A percentile compares a stretch with the other conserved stretches of the same genome.
These are phyloP conservation scores for Pyrenula massariospora DNA, from an alignment of 495 filamentous ascomycete species.

Conservation along the genomic window DNA sequence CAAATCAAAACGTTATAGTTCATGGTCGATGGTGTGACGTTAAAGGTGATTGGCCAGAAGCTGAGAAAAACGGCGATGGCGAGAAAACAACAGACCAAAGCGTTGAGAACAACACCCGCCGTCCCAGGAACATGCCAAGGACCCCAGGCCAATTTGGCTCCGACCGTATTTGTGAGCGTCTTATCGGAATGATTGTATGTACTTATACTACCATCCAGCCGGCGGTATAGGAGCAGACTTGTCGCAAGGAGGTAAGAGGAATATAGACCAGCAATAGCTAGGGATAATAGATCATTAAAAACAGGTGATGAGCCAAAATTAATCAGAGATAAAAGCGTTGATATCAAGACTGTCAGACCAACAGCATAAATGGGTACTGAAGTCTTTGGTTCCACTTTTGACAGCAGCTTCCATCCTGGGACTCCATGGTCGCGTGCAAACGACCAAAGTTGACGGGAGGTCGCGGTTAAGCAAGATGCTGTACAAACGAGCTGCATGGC, in stretches of 20 bases:
- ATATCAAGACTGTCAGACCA: constrained; percentile 19
- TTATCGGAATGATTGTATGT: constrained; percentile 8
- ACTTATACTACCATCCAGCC: constrained; percentile 23
- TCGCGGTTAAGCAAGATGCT: constrained; percentile 23
- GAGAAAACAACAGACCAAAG: constrained; percentile 11
- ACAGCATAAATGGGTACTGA: constrained; percentile 27
- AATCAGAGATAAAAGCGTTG: constrained; percentile 30
- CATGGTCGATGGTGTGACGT: constrained; percentile 23
- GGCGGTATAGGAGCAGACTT: constrained; percentile 34
- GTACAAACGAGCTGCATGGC: constrained; percentile 24
- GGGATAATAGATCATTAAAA: constrained; percentile 32
- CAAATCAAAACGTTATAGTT: constrained; percentile 31
- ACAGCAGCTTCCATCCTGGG: constrained; percentile 29
- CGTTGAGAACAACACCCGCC: constrained; percentile 27
- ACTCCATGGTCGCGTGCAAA: constrained; percentile 42
- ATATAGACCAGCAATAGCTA: constrained; percentile 29
- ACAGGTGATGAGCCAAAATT: constrained; percentile 33
- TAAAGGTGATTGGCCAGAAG: constrained; percentile 29
- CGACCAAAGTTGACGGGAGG: constrained; percentile 42
- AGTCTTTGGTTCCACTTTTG: constrained; percentile 19
- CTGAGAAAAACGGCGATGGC: constrained; percentile 27
- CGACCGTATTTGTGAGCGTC: constrained; percentile 14
- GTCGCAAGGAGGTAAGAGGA: constrained; percentile 31
- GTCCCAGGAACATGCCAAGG: constrained; percentile 26
- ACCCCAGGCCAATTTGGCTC: no score